A percentile compares a stretch with the other conserved stretches of the same genome.
Evolutionary conservation across 176 grass and related monocot species (phyloP).

Genomic region (Oryza longistaminata): DNA sequence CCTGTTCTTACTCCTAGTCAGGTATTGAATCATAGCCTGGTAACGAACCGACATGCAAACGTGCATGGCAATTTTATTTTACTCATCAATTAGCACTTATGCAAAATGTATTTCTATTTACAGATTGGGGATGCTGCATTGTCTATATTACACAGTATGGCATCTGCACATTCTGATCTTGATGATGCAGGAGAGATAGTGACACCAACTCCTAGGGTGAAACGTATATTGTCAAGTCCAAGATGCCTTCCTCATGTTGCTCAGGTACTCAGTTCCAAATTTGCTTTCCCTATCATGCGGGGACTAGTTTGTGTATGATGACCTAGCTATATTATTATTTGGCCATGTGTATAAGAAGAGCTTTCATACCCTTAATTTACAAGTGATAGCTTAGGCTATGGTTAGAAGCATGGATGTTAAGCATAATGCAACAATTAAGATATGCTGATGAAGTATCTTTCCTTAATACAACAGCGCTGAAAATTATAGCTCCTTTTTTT

Average conservation of each 20-base stretch:
- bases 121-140: slow-evolving; percentile 88
- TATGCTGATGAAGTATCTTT: slow-evolving; percentile 16
- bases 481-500: background rate
- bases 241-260: slow-evolving; percentile 98
- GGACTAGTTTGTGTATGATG: background rate
- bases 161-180: slow-evolving; percentile 94
- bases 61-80: background rate
- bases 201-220: slow-evolving; percentile 94
- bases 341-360: background rate
- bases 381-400: background rate
- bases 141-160: slow-evolving; percentile 93
- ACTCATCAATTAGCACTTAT: background rate
- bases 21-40: slow-evolving; percentile 47
- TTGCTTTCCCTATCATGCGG: slow-evolving; percentile 25
- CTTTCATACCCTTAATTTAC: slow-evolving; percentile 1
- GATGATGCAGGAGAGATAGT: slow-evolving; percentile 99
- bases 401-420: slow-evolving; percentile 12
- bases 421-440: background rate
- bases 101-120: slow-evolving; percentile 29
- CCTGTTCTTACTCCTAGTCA: slow-evolving; percentile 91
- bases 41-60: background rate
- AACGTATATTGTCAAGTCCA: slow-evolving; percentile 88
- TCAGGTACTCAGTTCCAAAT: slow-evolving; percentile 55
- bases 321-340: background rate
- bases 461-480: background rate